phyloP scores from a whole-genome alignment of 2,329 filamentous ascomycete species.

The Dendrostoma leiphaemia region DNA sequence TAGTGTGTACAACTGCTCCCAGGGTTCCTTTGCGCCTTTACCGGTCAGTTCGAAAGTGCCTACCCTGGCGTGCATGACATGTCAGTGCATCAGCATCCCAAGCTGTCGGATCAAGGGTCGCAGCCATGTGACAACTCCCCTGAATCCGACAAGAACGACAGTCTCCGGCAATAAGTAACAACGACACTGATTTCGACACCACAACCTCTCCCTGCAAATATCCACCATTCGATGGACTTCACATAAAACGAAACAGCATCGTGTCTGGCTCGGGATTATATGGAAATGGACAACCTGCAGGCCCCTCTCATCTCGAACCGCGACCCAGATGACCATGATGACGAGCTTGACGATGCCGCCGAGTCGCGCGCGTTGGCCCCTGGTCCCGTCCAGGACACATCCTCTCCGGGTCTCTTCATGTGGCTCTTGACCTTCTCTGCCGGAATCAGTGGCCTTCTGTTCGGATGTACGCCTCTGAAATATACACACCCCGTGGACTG shows the following conservation, averaged over 20 bases:
- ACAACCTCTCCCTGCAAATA: neutral
- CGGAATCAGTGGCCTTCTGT: slow-evolving; percentile 65
- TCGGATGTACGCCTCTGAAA: slow-evolving; percentile 58
- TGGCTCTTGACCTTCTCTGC: slow-evolving; percentile 63
- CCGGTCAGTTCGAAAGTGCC: too few species aligned
- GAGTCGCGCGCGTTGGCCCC: slow-evolving; percentile 13
- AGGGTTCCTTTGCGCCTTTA: too few species aligned
- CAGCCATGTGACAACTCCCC: neutral
- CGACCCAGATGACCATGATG: slow-evolving; percentile 22
- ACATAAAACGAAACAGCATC: neutral
- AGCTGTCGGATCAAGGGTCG: neutral
- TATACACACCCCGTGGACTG: neutral
- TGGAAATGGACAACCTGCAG: slow-evolving; percentile 21
- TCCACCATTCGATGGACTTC: neutral
- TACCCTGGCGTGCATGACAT: too few species aligned
- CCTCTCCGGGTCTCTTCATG: slow-evolving; percentile 50
- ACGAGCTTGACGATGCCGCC: slow-evolving; percentile 28
- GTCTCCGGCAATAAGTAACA: neutral
- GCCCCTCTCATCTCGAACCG: slow-evolving; percentile 37
- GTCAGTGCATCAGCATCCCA: too few species aligned
- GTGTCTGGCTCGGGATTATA: neutral
- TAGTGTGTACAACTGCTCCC: neutral
- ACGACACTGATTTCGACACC: too few species aligned
- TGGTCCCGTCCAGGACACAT: slow-evolving; percentile 8
- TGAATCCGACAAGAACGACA: neutral